Evolutionary conservation across 495 filamentous ascomycete genomes (phyloP).

Genomic region (Aspergillus carlsbadensis): DNA sequence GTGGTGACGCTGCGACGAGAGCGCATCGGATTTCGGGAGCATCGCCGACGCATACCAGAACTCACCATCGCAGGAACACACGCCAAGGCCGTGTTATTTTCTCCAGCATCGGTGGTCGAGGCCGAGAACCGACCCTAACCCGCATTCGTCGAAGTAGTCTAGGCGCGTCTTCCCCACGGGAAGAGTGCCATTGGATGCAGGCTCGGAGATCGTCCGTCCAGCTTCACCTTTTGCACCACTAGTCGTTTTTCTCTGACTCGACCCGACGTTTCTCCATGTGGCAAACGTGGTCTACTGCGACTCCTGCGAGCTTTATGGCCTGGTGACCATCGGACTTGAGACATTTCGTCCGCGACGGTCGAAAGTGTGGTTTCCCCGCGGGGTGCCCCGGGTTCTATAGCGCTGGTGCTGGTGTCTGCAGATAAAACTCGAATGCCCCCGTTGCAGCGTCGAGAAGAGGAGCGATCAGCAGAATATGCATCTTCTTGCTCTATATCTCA

Average conservation of each 20-base stretch:
- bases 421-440: not conserved
- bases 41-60: constrained; percentile 27
- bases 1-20: not conserved
- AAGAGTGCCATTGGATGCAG: constrained; percentile 4
- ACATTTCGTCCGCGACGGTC: constrained; percentile 19
- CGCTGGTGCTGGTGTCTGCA: not conserved
- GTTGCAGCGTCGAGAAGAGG: not conserved
- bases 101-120: not conserved
- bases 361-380: constrained; percentile 32
- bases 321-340: constrained; percentile 17
- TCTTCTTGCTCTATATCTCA: not conserved
- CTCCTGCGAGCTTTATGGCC: constrained; percentile 3
- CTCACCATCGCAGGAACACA: not conserved
- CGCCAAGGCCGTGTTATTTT: constrained; percentile 12
- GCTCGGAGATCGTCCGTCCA: constrained; percentile 23
- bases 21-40: constrained; percentile 34
- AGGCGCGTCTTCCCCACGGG: not conserved
- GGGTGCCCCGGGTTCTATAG: constrained; percentile 22
- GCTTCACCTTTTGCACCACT: not conserved
- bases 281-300: too few species aligned
- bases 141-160: too few species aligned
- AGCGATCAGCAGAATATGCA: constrained; percentile 1
- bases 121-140: constrained; percentile 29
- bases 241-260: not conserved
- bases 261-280: not conserved